A percentile compares a stretch with the other conserved stretches of the same genome.
phyloP scores from a whole-genome alignment of 305 asterid genomes.

The Fraxinus albicans region DNA sequence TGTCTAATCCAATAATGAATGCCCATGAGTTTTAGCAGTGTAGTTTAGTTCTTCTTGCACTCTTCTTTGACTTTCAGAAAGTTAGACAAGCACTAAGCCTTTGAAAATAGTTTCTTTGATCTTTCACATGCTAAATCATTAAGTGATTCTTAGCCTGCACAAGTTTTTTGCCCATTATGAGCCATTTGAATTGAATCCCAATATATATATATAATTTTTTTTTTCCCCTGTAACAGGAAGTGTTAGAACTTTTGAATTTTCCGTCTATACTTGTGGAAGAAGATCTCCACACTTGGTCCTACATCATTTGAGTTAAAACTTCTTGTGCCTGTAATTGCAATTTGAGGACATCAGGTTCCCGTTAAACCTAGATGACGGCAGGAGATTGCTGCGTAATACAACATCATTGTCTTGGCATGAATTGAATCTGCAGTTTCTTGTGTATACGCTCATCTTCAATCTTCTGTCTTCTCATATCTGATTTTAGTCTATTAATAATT shows the following conservation, averaged over 20 bases:
- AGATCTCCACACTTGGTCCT: background rate
- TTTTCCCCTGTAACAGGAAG: background rate
- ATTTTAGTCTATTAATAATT: background rate
- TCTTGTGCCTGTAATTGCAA: background rate
- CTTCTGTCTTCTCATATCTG: background rate
- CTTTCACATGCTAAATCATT: background rate
- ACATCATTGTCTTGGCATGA: background rate
- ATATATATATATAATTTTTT: too few relatives aligned
- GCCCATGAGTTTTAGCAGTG: background rate
- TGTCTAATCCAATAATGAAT: background rate
- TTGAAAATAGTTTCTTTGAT: background rate
- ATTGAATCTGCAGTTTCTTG: background rate
- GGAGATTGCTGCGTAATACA: background rate
- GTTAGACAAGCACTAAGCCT: background rate
- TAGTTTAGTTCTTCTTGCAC: background rate
- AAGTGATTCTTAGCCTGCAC: background rate
- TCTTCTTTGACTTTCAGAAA: background rate
- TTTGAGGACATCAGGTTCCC: background rate
- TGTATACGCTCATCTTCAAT: background rate
- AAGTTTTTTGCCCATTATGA: background rate
- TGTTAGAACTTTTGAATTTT: background rate
- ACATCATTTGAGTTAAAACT: background rate
- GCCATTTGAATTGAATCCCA: background rate
- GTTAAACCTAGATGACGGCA: background rate
- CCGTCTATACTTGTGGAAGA: background rate